phyloP scores from a whole-genome alignment of 208 protist genomes.

The Naegleria gruberi region DNA sequence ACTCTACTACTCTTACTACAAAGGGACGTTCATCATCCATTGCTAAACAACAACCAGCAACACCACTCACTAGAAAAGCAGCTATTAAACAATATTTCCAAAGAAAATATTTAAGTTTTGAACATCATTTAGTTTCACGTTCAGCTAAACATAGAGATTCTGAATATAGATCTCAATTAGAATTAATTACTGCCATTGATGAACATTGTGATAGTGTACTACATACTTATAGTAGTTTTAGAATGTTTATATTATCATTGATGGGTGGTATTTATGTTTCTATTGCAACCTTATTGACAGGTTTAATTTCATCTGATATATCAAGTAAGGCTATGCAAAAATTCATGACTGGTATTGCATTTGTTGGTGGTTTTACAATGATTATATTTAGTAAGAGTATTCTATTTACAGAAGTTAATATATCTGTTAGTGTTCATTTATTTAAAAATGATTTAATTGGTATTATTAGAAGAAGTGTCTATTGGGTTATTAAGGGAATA shows the following conservation, averaged over 20 bases:
- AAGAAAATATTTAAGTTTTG: neutral
- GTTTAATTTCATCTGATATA: neutral
- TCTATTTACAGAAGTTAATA: neutral
- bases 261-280: neutral
- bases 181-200: conserved; percentile 5
- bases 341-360: neutral
- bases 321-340: neutral
- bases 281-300: neutral
- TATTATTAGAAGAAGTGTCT: neutral
- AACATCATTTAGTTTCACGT: neutral
- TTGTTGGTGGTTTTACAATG: neutral
- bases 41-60: neutral
- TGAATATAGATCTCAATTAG: neutral
- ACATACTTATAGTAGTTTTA: neutral
- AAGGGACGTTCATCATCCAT: too few species aligned
- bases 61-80: too few species aligned
- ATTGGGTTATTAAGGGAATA: neutral
- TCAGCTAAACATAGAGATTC: neutral
- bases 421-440: neutral
- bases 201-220: neutral
- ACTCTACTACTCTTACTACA: too few species aligned
- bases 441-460: conserved; percentile 4
- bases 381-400: neutral
- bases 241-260: neutral
- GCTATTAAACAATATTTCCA: neutral